Evolutionary conservation across 1,284 basidiomycete genomes (phyloP).

Genomic region (Fomitiporia mediterranea): DNA sequence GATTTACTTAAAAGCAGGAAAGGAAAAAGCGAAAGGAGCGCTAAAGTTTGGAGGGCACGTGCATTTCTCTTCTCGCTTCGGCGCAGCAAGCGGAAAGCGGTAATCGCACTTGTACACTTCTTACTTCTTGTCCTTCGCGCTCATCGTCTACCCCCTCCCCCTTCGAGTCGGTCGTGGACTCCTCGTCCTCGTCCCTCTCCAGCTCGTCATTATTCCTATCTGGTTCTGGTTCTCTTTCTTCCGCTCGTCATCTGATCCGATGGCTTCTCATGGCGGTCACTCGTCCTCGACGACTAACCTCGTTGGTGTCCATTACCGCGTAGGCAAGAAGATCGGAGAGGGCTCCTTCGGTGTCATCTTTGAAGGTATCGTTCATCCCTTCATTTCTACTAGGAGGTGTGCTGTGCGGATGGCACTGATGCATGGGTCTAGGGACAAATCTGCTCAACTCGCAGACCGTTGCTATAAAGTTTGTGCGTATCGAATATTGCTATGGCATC

Average conservation of each 20-base stretch:
- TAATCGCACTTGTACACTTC: neutral
- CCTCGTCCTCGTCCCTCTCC: too few species aligned
- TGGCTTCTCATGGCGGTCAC: constrained; percentile 34
- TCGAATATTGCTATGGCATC: neutral
- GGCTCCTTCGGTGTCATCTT: constrained; percentile 97
- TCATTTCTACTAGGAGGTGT: neutral
- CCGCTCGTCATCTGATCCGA: constrained; percentile 23
- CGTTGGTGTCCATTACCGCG: constrained; percentile 80
- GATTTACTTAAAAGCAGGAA: neutral
- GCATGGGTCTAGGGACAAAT: constrained; percentile 70
- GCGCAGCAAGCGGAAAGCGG: constrained; percentile 1
- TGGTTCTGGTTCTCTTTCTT: constrained; percentile 4
- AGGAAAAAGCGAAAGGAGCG: neutral
- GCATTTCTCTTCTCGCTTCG: neutral
- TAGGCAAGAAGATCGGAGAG: constrained; percentile 80
- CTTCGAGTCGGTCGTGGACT: too few species aligned
- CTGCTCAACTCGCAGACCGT: constrained; percentile 93
- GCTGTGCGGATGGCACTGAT: constrained; percentile 1
- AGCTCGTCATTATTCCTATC: neutral
- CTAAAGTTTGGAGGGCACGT: neutral
- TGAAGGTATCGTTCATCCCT: constrained; percentile 57
- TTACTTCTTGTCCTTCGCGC: neutral
- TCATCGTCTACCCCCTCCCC: neutral
- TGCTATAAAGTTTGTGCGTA: constrained; percentile 94
- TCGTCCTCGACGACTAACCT: constrained; percentile 52